A percentile compares a stretch with the other conserved stretches of the same genome.
Conservation (phyloP, 345 rosid genomes). For the Diplotaxis tenuifolia region DNA sequence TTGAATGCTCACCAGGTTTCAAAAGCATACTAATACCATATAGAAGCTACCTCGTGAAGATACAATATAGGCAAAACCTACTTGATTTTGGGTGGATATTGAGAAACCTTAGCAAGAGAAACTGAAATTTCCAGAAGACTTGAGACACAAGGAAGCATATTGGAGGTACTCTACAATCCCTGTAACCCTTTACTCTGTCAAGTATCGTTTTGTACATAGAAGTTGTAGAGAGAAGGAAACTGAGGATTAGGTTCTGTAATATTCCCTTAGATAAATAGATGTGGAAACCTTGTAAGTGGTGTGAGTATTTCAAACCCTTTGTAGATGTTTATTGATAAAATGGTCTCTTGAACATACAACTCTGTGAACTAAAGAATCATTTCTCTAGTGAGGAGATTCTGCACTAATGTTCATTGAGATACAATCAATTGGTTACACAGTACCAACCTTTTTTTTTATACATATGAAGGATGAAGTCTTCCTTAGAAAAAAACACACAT, state of each 20-base stretch:
- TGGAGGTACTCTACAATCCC: slow-evolving; percentile 3
- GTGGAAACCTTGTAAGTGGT: slow-evolving; percentile 11
- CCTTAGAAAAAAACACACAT: slow-evolving; percentile 14
- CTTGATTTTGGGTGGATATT: slow-evolving; percentile 69
- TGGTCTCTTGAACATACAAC: not conserved
- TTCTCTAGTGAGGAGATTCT: not conserved
- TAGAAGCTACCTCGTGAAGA: slow-evolving; percentile 66
- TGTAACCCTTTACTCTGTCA: slow-evolving; percentile 3
- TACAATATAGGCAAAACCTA: slow-evolving; percentile 48
- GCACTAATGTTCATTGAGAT: not conserved
- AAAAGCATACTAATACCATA: slow-evolving; percentile 77
- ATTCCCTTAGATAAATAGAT: not conserved
- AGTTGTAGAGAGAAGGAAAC: slow-evolving; percentile 19
- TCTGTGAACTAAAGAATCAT: not conserved
- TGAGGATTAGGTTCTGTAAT: slow-evolving; percentile 21
- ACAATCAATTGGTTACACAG: slow-evolving; percentile 4
- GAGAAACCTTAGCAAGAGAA: slow-evolving; percentile 52
- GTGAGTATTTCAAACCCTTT: not conserved
- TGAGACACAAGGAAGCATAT: slow-evolving; percentile 22
- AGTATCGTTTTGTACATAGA: slow-evolving; percentile 23
- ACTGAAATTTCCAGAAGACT: slow-evolving; percentile 55
- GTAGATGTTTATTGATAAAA: not conserved
- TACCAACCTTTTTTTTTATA: slow-evolving; percentile 29
- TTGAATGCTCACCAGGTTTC: slow-evolving; percentile 54
- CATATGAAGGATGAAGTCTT: slow-evolving; percentile 11